Evolutionary conservation across 2,329 filamentous ascomycete species (phyloP).

Genomic region (Exophiala xenobiotica): DNA sequence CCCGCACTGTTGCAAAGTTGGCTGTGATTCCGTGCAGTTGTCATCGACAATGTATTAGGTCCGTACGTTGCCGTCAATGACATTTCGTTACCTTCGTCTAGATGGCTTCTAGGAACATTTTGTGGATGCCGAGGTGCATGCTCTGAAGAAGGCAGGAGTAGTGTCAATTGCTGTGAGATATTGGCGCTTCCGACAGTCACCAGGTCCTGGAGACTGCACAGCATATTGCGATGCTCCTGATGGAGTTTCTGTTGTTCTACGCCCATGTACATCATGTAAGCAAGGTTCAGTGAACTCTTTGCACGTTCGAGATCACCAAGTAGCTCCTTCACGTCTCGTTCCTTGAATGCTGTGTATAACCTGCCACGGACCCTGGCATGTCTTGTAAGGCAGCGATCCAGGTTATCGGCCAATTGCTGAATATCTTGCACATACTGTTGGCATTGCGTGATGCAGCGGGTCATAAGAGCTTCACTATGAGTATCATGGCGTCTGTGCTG

Average conservation of each 20-base stretch:
- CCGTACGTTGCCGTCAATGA: no score
- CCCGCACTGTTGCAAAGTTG: neutral
- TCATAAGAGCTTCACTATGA: neutral
- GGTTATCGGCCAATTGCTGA: conserved; percentile 1
- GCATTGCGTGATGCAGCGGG: conserved; percentile 5
- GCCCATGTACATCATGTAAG: conserved; percentile 8
- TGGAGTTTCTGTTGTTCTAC: conserved; percentile 9
- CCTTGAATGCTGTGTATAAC: conserved; percentile 12
- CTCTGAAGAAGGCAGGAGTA: neutral
- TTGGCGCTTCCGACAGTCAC: neutral
- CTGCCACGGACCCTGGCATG: neutral
- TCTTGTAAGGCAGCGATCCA: conserved; percentile 6
- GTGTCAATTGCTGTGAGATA: neutral
- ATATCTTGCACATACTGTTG: conserved; percentile 3
- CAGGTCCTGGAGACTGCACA: neutral
- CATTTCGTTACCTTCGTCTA: no score
- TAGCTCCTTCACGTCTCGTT: conserved; percentile 12
- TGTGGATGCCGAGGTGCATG: neutral
- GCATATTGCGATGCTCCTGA: conserved; percentile 1
- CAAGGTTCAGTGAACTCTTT: conserved; percentile 10
- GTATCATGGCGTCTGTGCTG: neutral
- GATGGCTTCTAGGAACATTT: no score
- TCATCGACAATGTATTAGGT: no score
- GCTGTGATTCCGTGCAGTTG: no score
- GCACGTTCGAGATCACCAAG: conserved; percentile 13